phyloP scores from a whole-genome alignment of 345 rosid genomes.

The Diplotaxis tenuifolia region DNA sequence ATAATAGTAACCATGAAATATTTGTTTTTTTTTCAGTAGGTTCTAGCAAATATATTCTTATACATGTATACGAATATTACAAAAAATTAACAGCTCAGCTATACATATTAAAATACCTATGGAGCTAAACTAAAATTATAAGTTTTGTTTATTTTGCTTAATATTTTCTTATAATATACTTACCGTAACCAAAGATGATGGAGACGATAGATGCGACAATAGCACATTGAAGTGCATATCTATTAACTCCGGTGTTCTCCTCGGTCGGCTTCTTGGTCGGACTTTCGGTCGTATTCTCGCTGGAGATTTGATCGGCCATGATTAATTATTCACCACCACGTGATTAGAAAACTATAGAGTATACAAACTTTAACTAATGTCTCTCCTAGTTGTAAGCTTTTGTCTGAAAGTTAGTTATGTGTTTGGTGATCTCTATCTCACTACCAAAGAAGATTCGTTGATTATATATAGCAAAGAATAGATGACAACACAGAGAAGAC shows the following conservation, averaged over 20 bases:
- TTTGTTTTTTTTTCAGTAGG: background rate
- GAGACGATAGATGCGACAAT: conserved; percentile 75
- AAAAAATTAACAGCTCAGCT: too few species aligned
- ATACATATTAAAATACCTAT: background rate
- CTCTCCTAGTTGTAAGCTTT: conserved; percentile 15
- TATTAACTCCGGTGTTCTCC: conserved; percentile 42
- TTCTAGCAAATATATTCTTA: background rate
- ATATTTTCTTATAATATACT: background rate
- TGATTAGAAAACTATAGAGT: conserved; percentile 6
- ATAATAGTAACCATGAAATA: background rate
- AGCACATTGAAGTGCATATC: conserved; percentile 65
- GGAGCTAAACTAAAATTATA: too few species aligned
- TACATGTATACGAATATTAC: background rate
- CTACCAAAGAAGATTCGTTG: conserved; percentile 25
- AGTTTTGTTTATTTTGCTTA: background rate
- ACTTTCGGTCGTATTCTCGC: background rate
- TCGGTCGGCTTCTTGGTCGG: background rate
- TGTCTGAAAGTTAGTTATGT: conserved; percentile 22
- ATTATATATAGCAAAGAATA: conserved; percentile 8
- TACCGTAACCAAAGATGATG: conserved; percentile 87
- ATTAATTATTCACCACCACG: conserved; percentile 2
- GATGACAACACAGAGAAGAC: conserved; percentile 10
- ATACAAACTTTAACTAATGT: background rate
- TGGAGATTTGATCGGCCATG: conserved; percentile 29
- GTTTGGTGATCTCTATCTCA: conserved; percentile 9